These are phyloP conservation scores for Dujonia santamariae DNA, from an alignment of 1,139 yeast genomes.

Conservation along the genomic window DNA sequence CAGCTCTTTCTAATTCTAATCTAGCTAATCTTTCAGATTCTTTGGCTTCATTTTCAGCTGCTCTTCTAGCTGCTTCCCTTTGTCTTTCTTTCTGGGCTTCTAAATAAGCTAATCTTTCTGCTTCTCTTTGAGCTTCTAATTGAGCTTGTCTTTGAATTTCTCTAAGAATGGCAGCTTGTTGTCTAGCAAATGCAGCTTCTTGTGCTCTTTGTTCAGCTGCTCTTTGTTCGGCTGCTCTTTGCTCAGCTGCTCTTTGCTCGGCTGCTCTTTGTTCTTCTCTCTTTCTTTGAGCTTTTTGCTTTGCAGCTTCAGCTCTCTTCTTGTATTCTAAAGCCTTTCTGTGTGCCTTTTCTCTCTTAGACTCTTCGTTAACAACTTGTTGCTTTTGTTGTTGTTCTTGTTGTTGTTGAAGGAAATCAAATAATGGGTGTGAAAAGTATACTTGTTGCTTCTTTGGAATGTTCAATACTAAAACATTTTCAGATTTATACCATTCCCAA, in stretches of 20 bases:
- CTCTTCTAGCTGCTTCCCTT: conserved; percentile 7
- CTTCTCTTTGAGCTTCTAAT: conserved; percentile 6
- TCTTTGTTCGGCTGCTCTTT: conserved; percentile 12
- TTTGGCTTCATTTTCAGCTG: conserved; percentile 1
- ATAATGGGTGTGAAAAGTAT: conserved; percentile 9
- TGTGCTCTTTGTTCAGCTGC: conserved; percentile 11
- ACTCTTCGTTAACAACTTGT: conserved; percentile 6
- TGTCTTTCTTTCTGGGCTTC: conserved; percentile 7
- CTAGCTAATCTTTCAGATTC: conserved; percentile 3
- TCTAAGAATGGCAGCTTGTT: conserved; percentile 11
- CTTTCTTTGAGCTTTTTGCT: conserved; percentile 13
- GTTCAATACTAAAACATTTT: conserved; percentile 37
- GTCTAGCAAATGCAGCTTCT: conserved; percentile 9
- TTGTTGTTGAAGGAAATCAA: conserved; percentile 6
- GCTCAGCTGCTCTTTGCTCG: conserved; percentile 10
- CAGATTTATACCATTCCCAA: conserved; percentile 33
- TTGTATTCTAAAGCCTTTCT: conserved; percentile 34
- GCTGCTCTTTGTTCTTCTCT: conserved; percentile 8
- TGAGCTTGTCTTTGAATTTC: conserved; percentile 10
- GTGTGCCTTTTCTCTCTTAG: conserved; percentile 8
- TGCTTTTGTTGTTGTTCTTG: conserved; percentile 6
- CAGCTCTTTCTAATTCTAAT: conserved; percentile 4
- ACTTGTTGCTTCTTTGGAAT: conserved; percentile 31
- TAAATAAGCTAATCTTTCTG: conserved; percentile 6
- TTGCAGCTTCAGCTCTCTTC: conserved; percentile 45